A percentile compares a stretch with the other conserved stretches of the same genome.
These are phyloP conservation scores for Tuber borchii DNA, from an alignment of 495 filamentous ascomycete species.

Conservation along the genomic window DNA sequence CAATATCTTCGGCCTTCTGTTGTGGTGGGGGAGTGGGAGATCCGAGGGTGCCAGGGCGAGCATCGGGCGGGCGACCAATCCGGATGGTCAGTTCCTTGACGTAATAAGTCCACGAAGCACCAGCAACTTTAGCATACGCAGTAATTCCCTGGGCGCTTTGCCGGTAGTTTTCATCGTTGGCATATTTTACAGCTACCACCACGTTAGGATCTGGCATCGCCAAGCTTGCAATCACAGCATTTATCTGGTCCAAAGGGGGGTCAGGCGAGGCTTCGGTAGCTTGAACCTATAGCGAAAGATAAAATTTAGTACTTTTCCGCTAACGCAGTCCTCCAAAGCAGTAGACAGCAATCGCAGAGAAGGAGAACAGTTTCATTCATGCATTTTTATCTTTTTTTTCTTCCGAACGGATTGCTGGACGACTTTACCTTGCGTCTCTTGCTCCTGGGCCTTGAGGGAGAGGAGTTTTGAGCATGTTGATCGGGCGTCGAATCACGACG, in stretches of 20 bases:
- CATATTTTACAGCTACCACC: conserved; percentile 61
- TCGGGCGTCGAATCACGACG: conserved; percentile 42
- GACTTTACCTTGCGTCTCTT: conserved; percentile 65
- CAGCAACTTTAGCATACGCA: conserved; percentile 90
- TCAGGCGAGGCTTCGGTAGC: conserved; percentile 40
- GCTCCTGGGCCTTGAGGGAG: conserved; percentile 63
- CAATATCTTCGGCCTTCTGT: conserved; percentile 42
- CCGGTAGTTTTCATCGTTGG: conserved; percentile 63
- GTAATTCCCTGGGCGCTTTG: conserved; percentile 65
- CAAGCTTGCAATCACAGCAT: conserved; percentile 66
- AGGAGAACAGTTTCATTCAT: not conserved
- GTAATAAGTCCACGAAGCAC: conserved; percentile 90
- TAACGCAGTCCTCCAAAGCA: conserved; percentile 9
- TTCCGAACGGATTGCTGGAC: not conserved
- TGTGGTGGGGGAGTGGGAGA: conserved; percentile 39
- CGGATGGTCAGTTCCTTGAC: conserved; percentile 70
- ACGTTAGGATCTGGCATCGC: conserved; percentile 48
- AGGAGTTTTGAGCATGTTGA: conserved; percentile 56
- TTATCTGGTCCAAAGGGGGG: conserved; percentile 51
- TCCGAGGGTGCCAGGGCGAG: conserved; percentile 28
- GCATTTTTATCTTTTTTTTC: not conserved
- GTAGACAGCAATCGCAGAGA: conserved; percentile 39
- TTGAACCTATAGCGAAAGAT: conserved; percentile 31
- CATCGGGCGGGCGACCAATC: conserved; percentile 75
- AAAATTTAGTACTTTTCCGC: not conserved